Percentiles rank a stretch among this genome's conserved stretches.
phyloP scores from a whole-genome alignment of 2,329 filamentous ascomycete genomes.

The Erysiphe pulchra region DNA sequence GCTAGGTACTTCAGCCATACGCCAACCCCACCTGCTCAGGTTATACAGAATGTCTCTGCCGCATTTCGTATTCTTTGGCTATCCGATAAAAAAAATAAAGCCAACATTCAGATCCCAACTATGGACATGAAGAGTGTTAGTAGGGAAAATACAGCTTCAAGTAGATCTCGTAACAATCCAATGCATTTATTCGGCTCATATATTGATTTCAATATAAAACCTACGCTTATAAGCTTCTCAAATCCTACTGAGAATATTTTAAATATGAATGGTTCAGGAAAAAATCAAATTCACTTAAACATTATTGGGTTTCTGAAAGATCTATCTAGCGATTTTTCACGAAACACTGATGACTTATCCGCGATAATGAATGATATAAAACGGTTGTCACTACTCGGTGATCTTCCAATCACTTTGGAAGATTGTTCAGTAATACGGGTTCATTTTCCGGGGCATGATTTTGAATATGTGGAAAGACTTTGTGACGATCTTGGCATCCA shows the following conservation, averaged over 20 bases:
- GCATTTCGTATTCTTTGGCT: constrained; percentile 79
- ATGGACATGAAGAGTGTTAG: too few species aligned
- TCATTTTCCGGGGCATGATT: constrained; percentile 77
- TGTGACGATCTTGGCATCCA: constrained; percentile 73
- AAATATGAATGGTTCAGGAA: too few species aligned
- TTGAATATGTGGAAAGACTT: constrained; percentile 52
- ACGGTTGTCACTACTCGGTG: constrained; percentile 49
- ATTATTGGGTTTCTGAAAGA: constrained; percentile 63
- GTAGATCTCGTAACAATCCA: too few species aligned
- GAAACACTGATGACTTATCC: constrained; percentile 61
- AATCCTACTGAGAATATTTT: too few species aligned
- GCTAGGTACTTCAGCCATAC: constrained; percentile 76
- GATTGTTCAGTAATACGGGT: constrained; percentile 37
- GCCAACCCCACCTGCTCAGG: constrained; percentile 63
- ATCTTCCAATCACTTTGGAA: constrained; percentile 57
- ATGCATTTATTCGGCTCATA: too few species aligned
- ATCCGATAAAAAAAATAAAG: constrained; percentile 40
- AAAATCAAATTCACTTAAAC: constrained; percentile 42
- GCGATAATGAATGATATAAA: constrained; percentile 60
- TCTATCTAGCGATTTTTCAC: constrained; percentile 68
- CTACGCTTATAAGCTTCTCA: too few species aligned
- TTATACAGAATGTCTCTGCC: constrained; percentile 84
- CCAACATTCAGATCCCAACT: too few species aligned
- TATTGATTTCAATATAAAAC: too few species aligned
- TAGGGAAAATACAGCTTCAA: too few species aligned